Conservation (phyloP, 2,329 filamentous ascomycete species). For the Myriangium duriaei region DNA sequence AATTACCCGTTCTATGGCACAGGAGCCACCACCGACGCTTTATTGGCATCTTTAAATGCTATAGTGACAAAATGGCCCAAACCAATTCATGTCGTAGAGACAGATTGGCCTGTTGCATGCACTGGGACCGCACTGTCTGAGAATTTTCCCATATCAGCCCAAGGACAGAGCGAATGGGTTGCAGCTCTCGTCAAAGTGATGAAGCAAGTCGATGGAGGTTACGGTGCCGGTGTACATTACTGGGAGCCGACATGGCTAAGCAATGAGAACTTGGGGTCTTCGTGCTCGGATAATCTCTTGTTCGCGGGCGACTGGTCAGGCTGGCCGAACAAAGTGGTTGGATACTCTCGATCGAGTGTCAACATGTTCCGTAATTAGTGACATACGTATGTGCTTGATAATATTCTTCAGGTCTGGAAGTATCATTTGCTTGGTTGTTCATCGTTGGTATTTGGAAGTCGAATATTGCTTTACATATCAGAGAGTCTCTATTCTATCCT, state of each 20-base stretch:
- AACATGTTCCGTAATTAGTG: constrained; percentile 16
- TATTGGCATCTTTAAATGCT: constrained; percentile 17
- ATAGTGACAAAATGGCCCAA: constrained; percentile 21
- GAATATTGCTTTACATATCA: too few species aligned
- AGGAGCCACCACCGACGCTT: constrained; percentile 18
- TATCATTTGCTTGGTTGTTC: too few species aligned
- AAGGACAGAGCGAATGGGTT: constrained; percentile 20
- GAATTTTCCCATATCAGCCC: constrained; percentile 17
- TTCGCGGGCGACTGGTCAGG: constrained; percentile 21
- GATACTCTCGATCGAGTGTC: constrained; percentile 20
- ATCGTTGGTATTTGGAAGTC: too few species aligned
- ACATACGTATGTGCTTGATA: too few species aligned
- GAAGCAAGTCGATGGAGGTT: constrained; percentile 13
- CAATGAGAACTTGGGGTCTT: constrained; percentile 19
- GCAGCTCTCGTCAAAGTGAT: constrained; percentile 16
- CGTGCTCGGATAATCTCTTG: constrained; percentile 19
- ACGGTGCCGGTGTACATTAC: constrained; percentile 21
- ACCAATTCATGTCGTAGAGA: constrained; percentile 21
- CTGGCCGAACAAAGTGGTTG: constrained; percentile 15
- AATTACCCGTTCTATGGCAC: constrained; percentile 24
- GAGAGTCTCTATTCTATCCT: too few species aligned
- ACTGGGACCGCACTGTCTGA: constrained; percentile 16
- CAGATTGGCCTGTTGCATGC: constrained; percentile 22
- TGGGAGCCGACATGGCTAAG: constrained; percentile 23
- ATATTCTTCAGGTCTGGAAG: too few species aligned